phyloP scores from a whole-genome alignment of 139 green algal genomes.

The Closterium sp. region DNA sequence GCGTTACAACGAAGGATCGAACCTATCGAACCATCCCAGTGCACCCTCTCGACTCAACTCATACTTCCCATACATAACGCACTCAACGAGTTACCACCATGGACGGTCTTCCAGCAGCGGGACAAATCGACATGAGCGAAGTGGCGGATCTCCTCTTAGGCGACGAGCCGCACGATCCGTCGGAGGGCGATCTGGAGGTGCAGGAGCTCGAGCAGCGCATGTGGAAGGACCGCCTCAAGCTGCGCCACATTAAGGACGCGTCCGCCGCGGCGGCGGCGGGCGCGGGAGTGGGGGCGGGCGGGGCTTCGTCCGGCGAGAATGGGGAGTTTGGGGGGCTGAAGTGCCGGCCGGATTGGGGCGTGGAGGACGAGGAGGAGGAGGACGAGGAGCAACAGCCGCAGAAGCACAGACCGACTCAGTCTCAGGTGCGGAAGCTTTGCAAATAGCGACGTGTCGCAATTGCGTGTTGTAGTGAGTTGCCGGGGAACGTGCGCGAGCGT shows the following conservation, averaged over 20 bases:
- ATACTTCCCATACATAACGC: not conserved
- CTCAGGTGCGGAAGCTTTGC: not conserved
- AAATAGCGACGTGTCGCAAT: no score
- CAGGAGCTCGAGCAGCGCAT: conserved; percentile 42
- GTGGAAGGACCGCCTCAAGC: conserved; percentile 40
- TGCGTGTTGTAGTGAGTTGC: no score
- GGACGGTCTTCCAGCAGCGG: not conserved
- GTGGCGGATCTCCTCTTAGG: not conserved
- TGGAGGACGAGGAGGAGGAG: not conserved
- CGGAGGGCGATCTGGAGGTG: conserved; percentile 42
- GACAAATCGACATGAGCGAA: not conserved
- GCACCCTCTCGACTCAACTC: not conserved
- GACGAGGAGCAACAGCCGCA: conserved; percentile 18
- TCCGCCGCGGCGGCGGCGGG: not conserved
- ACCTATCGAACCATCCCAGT: no score
- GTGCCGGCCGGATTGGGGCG: not conserved
- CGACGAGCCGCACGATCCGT: conserved; percentile 7
- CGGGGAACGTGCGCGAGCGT: no score
- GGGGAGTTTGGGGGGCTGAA: not conserved
- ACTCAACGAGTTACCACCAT: not conserved
- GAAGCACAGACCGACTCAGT: conserved; percentile 44
- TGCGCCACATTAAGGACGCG: conserved; percentile 29
- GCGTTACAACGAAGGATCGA: not conserved
- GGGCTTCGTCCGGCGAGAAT: not conserved
- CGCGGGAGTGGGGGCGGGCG: no score